Conservation (phyloP, 2,329 filamentous ascomycete genomes). For the Botrytis medusae region DNA sequence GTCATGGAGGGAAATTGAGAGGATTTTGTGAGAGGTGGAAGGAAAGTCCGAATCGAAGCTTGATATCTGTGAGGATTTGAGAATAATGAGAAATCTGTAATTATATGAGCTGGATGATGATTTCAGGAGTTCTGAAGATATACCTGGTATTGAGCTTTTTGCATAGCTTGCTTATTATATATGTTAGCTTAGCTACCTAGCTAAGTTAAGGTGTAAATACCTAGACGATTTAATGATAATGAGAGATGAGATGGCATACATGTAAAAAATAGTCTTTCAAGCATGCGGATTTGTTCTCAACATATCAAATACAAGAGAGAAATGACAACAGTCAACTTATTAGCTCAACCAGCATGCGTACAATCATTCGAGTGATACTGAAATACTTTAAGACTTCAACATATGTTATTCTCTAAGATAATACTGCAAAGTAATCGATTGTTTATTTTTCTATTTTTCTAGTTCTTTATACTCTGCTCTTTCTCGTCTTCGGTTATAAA, state of each 20-base stretch:
- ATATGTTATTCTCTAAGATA: too few species aligned
- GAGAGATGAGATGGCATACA: background rate
- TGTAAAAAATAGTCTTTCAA: background rate
- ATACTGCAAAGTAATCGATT: too few species aligned
- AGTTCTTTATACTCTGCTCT: background rate
- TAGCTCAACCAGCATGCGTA: too few species aligned
- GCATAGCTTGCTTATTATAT: background rate
- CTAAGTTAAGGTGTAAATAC: background rate
- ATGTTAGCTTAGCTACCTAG: background rate
- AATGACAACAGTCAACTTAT: background rate
- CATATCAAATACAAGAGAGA: background rate
- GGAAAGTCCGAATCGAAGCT: background rate
- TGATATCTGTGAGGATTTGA: background rate
- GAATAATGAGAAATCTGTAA: background rate
- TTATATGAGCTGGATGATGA: background rate
- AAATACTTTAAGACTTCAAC: too few species aligned
- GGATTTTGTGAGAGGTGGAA: background rate
- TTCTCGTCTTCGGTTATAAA: background rate
- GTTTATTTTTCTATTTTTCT: background rate
- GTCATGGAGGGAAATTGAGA: slow-evolving; percentile 19
- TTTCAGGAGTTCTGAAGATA: background rate
- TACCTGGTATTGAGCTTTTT: background rate
- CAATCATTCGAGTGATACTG: too few species aligned
- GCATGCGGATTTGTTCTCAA: background rate
- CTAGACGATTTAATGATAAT: background rate